Base-by-base conservation (phyloP, 1,284 basidiomycete species). In the Sanghuangporus weigelae region DNA sequence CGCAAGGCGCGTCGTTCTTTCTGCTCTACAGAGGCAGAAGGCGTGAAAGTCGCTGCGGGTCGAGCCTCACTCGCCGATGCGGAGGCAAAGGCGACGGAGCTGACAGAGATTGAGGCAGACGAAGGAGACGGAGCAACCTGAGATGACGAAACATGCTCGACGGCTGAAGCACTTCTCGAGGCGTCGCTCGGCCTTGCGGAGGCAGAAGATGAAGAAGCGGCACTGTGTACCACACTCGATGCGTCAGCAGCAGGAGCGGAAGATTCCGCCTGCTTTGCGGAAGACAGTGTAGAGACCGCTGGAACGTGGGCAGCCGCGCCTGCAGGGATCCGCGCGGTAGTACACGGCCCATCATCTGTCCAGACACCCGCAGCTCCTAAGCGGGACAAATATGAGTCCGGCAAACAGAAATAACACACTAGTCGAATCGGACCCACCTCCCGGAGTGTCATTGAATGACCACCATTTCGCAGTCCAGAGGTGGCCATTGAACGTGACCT, bases 401-500 rank as follows among this genome's bases (percentile, higher is more conserved):
- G n/a, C 12, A 16, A 21, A 16, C 10, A 38, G 26, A 7, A n/a
- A 2, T 4, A 7, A 49, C 31, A 19, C 14, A 48, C 31, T 31
- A 14, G 50, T 6, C 19, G 7, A 5, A 44, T 4, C 12, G 19
- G 31, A 48, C 59, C 11, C 40, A 65, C 81, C 79, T 66, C 82
- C 82, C 16, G 84, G 84, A 39, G 73, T 78, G 68, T 86, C 84
- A 48, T 73, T 78, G 68, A 83, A 73, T 19, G 83, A 83, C 84
- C 84, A 87, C 82, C 82, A 82, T 65, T 78, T 74, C n/a, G 81
- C 80, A 42, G 78, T 81, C 79, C 80, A 83, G 36, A 82, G 71
- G 64, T 81, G 73, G 19, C 78, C 78, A 46, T 49, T 59, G 35
- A 44, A 62, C 23, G 64, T 59, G 14, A 65, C 64, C 48, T 62